Conservation (phyloP, 352 stramenopile species). For the Globisporangium viniferum region DNA sequence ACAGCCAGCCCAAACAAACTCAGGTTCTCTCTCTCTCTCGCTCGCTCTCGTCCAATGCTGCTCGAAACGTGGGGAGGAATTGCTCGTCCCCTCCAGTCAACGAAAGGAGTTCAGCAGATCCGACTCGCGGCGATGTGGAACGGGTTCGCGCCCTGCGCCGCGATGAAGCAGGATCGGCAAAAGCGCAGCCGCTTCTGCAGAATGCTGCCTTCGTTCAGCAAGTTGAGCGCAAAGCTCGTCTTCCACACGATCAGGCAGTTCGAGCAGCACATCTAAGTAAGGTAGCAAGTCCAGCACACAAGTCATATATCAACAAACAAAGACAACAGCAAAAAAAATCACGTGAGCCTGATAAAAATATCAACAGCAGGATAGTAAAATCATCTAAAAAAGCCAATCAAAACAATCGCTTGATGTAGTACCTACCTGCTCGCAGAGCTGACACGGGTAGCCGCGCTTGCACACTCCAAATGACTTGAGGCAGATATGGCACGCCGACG, state of each 20-base stretch:
- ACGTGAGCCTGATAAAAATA: not conserved
- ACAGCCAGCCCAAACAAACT: too few relatives aligned
- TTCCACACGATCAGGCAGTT: constrained; percentile 19
- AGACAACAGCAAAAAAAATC: not conserved
- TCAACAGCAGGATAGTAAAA: too few relatives aligned
- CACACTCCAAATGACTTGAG: constrained; percentile 18
- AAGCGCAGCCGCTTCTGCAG: constrained; percentile 15
- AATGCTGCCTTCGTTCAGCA: constrained; percentile 15
- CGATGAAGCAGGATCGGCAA: constrained; percentile 18
- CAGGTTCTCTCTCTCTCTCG: too few relatives aligned
- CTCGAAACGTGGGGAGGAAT: too few relatives aligned
- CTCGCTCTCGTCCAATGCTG: too few relatives aligned
- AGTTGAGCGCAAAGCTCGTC: constrained; percentile 17
- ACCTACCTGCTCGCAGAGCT: constrained; percentile 22
- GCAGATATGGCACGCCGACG: constrained; percentile 16
- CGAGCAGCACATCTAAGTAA: constrained; percentile 20
- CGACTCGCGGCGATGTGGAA: constrained; percentile 13
- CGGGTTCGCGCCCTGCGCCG: constrained; percentile 11
- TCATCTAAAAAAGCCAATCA: too few relatives aligned
- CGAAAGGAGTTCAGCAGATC: not conserved
- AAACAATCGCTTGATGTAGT: too few relatives aligned
- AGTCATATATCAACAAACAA: too few relatives aligned
- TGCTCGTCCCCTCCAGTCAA: too few relatives aligned
- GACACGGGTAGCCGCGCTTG: constrained; percentile 11
- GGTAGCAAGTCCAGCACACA: too few relatives aligned